Evolutionary conservation across 2,329 filamentous ascomycete genomes (phyloP).

Genomic region (Trichoderma sp.): DNA sequence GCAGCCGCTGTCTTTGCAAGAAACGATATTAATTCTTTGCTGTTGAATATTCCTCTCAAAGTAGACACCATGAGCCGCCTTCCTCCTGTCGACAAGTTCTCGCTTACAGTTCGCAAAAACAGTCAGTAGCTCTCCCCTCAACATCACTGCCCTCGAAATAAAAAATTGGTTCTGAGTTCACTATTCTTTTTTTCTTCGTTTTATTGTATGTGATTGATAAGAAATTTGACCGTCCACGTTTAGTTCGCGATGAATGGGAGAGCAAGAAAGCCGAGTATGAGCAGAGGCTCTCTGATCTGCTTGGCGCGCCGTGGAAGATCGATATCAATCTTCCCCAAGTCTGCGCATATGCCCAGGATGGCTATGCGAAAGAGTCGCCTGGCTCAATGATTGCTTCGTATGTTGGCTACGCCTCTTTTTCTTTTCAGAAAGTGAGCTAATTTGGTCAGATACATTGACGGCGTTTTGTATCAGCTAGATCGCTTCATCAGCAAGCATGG

Average conservation of each 20-base stretch:
- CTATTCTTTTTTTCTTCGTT: background rate
- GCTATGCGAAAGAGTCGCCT: conserved; percentile 42
- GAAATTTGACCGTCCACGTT: conserved; percentile 32
- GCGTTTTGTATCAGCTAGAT: conserved; percentile 41
- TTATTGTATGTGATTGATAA: conserved; percentile 31
- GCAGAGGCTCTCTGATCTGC: conserved; percentile 42
- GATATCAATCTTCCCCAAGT: conserved; percentile 47
- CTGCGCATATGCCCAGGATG: conserved; percentile 46
- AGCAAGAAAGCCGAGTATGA: conserved; percentile 46
- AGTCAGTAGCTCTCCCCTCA: conserved; percentile 33
- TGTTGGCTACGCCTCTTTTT: conserved; percentile 13
- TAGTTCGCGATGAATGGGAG: conserved; percentile 55
- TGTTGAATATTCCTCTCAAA: background rate
- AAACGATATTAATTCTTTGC: background rate
- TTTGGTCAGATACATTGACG: conserved; percentile 42
- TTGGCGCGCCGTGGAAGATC: conserved; percentile 51
- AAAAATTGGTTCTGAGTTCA: no score
- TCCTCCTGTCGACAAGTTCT: conserved; percentile 49
- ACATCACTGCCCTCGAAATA: no score
- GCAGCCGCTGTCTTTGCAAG: background rate
- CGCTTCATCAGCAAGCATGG: conserved; percentile 39
- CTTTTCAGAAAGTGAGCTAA: background rate
- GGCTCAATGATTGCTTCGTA: conserved; percentile 46
- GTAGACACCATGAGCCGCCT: conserved; percentile 32
- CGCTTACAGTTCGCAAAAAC: conserved; percentile 52